Conservation (phyloP, 768 basidiomycete genomes). For the Lactarius quietus region DNA sequence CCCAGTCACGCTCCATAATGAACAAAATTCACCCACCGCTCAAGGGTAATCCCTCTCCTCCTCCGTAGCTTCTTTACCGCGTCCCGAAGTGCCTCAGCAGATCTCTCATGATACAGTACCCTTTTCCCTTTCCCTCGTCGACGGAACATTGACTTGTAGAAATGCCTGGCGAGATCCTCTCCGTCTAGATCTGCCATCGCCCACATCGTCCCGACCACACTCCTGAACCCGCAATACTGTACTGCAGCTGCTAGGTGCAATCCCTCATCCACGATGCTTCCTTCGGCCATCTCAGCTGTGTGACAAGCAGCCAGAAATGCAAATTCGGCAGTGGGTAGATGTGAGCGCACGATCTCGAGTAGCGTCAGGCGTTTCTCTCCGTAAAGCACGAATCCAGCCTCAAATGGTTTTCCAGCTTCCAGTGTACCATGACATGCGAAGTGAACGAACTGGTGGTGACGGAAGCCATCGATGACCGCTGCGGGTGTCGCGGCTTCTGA, state of each 20-base stretch:
- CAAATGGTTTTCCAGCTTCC: not conserved
- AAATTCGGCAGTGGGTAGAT: too few species aligned
- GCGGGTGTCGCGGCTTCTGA: not conserved
- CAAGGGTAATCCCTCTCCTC: not conserved
- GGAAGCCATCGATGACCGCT: not conserved
- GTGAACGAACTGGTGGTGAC: not conserved
- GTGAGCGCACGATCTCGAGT: too few species aligned
- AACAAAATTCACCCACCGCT: slow-evolving; percentile 7
- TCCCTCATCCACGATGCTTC: not conserved
- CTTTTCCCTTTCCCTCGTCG: not conserved
- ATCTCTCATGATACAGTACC: not conserved
- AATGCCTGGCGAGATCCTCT: not conserved
- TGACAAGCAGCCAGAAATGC: slow-evolving; percentile 7
- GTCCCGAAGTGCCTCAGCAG: not conserved
- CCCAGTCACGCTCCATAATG: not conserved
- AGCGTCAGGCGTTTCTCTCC: not conserved
- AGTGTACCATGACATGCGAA: slow-evolving; percentile 4
- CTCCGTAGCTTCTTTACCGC: not conserved
- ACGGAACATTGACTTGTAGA: not conserved
- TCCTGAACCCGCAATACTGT: not conserved
- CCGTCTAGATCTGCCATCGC: not conserved
- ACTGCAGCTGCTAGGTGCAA: too few species aligned
- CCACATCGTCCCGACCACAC: slow-evolving; percentile 3
- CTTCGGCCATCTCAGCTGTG: not conserved
- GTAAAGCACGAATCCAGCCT: slow-evolving; percentile 1